Evolutionary conservation across 495 filamentous ascomycete genomes (phyloP), one percentile per base, ranked within the genome.

Genomic region (Aspergillus heteromorphus): DNA sequence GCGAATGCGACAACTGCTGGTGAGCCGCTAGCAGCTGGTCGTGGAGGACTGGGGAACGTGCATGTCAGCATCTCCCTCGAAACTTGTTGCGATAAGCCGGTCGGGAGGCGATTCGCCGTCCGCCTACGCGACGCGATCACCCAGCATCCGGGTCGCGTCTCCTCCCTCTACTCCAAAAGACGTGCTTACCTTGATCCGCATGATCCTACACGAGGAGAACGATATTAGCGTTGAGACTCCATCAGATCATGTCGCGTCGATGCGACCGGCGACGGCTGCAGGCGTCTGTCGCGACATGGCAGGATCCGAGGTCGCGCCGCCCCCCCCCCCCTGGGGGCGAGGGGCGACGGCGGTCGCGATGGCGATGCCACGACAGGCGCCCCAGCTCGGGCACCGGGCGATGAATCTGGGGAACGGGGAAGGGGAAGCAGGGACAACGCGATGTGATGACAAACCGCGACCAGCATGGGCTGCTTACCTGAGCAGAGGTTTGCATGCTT

Each of bases 11-110:
- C 58, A 74, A 57, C 43, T 74, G 69, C 54, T 77, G 73, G 60
- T 77, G 74, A 31, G 71, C 72, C 54, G 74, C 74, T 40, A 82
- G 67, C 40, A 82, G 76, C 62, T 76, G 78, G 56, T 82, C 79
- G 65, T 79, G 74, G 30, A 82, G 71, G 47, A 76, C 79, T 82
- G 56, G 38, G 11, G 29, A 29, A 54, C n/a, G 50, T 40, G 58
- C 29, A 51, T 56, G 49, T 70, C 62, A 70, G 64, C 56, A 47
- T 47, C 14, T 20, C 6, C 8, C 6, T 21, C 5, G 6, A 20
- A 25, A 18, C 10, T 29, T 7, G 18, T 7, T 47, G 1, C 16
- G 21, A 14, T 7, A n/a, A 13, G 25, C 7, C 4, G 9, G 43
- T 1, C 27, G 23, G 43, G 21, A 29, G 43, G 21, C 21, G 9